A percentile compares a stretch with the other conserved stretches of the same genome.
Conservation (phyloP, 2,329 filamentous ascomycete species). For the Xylogone sp. region DNA sequence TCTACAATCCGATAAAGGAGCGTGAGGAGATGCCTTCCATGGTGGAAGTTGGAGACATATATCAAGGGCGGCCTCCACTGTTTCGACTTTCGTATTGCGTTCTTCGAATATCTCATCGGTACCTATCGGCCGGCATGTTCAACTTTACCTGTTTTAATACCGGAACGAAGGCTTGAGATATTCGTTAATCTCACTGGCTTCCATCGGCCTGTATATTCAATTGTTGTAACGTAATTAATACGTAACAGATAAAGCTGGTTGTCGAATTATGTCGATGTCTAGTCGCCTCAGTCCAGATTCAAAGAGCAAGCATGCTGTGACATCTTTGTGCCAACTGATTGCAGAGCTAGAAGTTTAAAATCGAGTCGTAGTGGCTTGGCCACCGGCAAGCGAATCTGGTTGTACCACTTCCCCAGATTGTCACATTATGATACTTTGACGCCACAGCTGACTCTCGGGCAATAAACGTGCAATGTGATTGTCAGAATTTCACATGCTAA, state of each 20-base stretch:
- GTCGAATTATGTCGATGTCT: neutral
- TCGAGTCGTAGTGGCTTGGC: no score
- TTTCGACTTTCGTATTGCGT: conserved; percentile 31
- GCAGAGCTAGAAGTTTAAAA: no score
- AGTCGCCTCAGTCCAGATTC: no score
- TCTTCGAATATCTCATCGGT: conserved; percentile 38
- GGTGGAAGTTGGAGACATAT: conserved; percentile 20
- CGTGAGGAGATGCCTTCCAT: conserved; percentile 25
- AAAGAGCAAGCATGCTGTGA: no score
- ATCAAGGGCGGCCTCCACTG: conserved; percentile 26
- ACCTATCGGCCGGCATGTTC: conserved; percentile 24
- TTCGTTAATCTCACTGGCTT: neutral
- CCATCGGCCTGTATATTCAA: neutral
- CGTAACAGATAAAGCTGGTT: neutral
- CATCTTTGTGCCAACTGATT: no score
- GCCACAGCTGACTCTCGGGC: no score
- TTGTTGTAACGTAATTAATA: neutral
- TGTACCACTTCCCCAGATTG: no score
- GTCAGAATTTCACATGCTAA: no score
- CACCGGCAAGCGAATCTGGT: no score
- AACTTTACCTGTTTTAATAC: neutral
- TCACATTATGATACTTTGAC: no score
- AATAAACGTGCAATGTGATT: no score
- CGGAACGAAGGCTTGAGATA: neutral
- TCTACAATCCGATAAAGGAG: conserved; percentile 35